Evolutionary conservation across 2,329 filamentous ascomycete genomes (phyloP), one percentile per base, ranked within the genome.

Genomic region (Monosporascus sp.): DNA sequence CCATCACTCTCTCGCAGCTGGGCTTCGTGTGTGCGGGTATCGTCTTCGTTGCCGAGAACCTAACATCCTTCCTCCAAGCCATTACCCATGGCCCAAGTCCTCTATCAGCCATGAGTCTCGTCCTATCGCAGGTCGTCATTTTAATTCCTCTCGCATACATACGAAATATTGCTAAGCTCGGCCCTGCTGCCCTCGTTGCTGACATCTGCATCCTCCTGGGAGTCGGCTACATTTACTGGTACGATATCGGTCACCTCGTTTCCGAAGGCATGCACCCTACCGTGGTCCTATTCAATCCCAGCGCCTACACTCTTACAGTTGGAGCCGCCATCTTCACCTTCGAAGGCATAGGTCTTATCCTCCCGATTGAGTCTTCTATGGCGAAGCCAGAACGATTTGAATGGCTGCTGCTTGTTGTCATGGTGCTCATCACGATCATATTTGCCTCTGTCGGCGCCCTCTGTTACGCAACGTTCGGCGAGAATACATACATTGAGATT

Each of bases 21-120:
- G 88, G 88, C 2, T 91, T 91, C 59, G 88, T 91, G 43, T 91
- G 87, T 61, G 84, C 88, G 0, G 88, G 88, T 34, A 80, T 90
- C 49, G 88, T 91, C 51, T 91, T 91, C 63, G 86, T 86, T 0
- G 88, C 88, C 0, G 86, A 91, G 66, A 91, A 91, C 63, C 69
- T 90, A 20, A 77, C 77, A 40, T 82, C 85, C 0, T 90, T 91
- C 69, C 71, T 87, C 24, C 72, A 81, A 31, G 87, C 87, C 2
- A 80, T 90, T 36, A 74, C 77, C 1, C 66, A 73, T 4, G 74
- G 76, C 36, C 64, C 70, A 3, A 69, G 74, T 24, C 78, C 79
- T 1, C 66, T 88, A 1, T 77, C 79, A 3, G 77, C 84, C 1
- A 78, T 76, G 6, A 71, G 74, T 8, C 75, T 91, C 45, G 90